Percentiles rank a stretch among this genome's conserved stretches.
phyloP scores from a whole-genome alignment of 2,329 filamentous ascomycete genomes.

The Monilinia vaccinii-corymbosi region DNA sequence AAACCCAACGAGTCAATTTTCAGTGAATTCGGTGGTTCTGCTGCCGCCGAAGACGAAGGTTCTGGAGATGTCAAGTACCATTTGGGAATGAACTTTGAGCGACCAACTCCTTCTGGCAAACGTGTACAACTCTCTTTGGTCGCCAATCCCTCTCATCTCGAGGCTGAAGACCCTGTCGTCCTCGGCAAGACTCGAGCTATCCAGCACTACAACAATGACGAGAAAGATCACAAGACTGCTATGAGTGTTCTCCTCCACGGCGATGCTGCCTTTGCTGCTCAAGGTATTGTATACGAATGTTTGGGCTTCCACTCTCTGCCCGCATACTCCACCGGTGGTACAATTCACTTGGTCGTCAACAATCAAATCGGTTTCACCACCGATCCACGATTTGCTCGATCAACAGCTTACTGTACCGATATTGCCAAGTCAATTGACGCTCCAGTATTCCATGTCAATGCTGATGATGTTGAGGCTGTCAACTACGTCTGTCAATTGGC shows the following conservation, averaged over 20 bases:
- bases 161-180: constrained; percentile 96
- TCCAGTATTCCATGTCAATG: constrained; percentile 98
- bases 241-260: constrained; percentile 96
- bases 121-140: constrained; percentile 98
- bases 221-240: constrained; percentile 76
- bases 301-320: constrained; percentile 95
- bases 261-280: constrained; percentile 91
- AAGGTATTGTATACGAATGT: constrained; percentile 97
- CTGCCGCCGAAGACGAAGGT: constrained; percentile 84
- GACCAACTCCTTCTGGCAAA: constrained; percentile 94
- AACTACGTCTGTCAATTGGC: constrained; percentile 98
- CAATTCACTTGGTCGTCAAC: constrained; percentile 95
- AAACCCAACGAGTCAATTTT: constrained; percentile 99
- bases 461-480: constrained; percentile 94
- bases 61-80: constrained; percentile 99
- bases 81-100: constrained; percentile 99
- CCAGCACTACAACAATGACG: constrained; percentile 97
- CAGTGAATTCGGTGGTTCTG: constrained; percentile 87
- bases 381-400: constrained; percentile 92
- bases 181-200: constrained; percentile 96
- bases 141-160: constrained; percentile 95
- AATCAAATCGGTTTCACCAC: constrained; percentile 99
- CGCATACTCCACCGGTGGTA: constrained; percentile 93
- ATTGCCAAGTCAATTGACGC: constrained; percentile 98
- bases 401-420: constrained; percentile 97